phyloP scores from a whole-genome alignment of 1,139 yeast genomes.

The Spathaspora sp. region DNA sequence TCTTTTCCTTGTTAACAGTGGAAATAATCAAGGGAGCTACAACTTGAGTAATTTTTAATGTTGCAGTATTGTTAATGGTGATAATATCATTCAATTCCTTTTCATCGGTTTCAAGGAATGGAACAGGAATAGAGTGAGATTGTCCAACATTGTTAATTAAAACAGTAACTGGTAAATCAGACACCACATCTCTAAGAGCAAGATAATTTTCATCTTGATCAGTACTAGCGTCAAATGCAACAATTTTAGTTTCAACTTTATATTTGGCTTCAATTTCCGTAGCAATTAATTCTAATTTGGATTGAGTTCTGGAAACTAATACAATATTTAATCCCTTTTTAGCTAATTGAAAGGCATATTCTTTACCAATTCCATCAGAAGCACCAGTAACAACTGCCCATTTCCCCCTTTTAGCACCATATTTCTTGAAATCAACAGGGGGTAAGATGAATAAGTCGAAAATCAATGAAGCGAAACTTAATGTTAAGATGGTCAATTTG shows the following conservation, averaged over 20 bases:
- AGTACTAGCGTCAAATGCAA: conserved; percentile 77
- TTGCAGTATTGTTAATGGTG: conserved; percentile 81
- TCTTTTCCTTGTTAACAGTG: conserved; percentile 42
- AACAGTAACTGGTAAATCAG: conserved; percentile 61
- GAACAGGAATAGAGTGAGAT: conserved; percentile 93
- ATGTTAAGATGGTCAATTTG: conserved; percentile 41
- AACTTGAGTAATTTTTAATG: conserved; percentile 77
- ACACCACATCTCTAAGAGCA: conserved; percentile 40
- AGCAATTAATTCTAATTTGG: conserved; percentile 69
- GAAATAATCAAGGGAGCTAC: conserved; percentile 66
- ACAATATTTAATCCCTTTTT: conserved; percentile 78
- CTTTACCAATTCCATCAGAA: conserved; percentile 96
- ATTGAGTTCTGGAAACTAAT: conserved; percentile 78
- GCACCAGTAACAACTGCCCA: conserved; percentile 98
- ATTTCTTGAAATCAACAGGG: conserved; percentile 58
- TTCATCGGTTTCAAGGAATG: conserved; percentile 77
- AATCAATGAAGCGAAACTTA: conserved; percentile 43
- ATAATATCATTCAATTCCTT: conserved; percentile 76
- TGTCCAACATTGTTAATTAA: conserved; percentile 92
- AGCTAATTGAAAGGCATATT: conserved; percentile 85
- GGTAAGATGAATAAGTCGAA: conserved; percentile 66
- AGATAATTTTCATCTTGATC: conserved; percentile 56
- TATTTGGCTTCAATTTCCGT: conserved; percentile 61
- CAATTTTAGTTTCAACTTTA: conserved; percentile 60
- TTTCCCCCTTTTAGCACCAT: conserved; percentile 61